Evolutionary conservation across 2,329 filamentous ascomycete genomes (phyloP), one percentile per base, ranked within the genome.

Genomic region (Verticillium tricorpus): DNA sequence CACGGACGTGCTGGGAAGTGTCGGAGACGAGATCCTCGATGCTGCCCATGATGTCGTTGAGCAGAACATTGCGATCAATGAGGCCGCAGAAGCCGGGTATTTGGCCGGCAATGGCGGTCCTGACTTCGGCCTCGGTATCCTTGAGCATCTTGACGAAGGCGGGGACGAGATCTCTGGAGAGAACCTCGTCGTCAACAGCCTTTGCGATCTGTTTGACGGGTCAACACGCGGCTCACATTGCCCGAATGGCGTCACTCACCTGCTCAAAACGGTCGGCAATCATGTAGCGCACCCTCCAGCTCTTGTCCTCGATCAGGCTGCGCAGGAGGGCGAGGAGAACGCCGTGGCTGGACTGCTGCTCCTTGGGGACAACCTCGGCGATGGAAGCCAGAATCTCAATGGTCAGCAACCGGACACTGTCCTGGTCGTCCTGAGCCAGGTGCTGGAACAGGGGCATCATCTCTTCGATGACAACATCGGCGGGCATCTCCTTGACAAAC

Each of bases 391-490:
- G 85, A 66, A 98, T 92, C 73, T 99, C 94, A 52, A 99, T 95
- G 1, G 95, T 99, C 74, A 99, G 83, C 71, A 99, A 83, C 67
- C 95, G 89, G 66, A 99, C 95, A 72, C 94, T 98, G 77, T 99
- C 95, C 79, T 99, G 95, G 75, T 99, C 95, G 74, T 99, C 95
- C 71, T 91, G 88, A 59, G 94, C 93, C 66, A 99, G 88, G 77
- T 97, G 94, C 79, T 98, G 93, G 81, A 99, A 99, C 68, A 98
- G 86, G 73, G 94, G 92, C 81, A 99, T 97, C 92, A 99, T 98
- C 81, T 99, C 95, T 62, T 97, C 92, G 71, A 99, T 92, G 69
- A 98, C 92, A 70, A 97, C 88, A 62, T 90, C 84, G 56, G 93
- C 88, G 55, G 92, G 88, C 92, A 98, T 97, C 78, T 95, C 92